phyloP scores from a whole-genome alignment of 2,329 filamentous ascomycete genomes.

The Ascochyta lentis region DNA sequence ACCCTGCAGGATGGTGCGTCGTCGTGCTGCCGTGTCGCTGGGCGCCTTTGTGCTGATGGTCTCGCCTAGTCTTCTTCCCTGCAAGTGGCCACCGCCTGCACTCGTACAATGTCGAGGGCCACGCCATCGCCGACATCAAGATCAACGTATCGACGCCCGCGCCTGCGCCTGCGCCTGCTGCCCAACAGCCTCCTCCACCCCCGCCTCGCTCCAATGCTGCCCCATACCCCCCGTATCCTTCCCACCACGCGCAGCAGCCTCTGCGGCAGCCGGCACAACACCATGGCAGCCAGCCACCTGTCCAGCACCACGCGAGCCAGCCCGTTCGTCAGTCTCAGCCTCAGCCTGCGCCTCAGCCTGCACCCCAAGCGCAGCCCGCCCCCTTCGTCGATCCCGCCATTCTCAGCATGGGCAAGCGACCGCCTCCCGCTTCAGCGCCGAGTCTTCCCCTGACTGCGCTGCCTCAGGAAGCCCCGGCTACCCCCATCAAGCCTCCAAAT shows the following conservation, averaged over 20 bases:
- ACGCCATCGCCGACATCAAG: constrained; percentile 65
- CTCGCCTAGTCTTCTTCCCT: constrained; percentile 57
- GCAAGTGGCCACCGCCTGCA: constrained; percentile 61
- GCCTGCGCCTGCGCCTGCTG: constrained; percentile 14
- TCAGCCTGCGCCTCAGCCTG: constrained; percentile 32
- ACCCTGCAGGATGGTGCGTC: constrained; percentile 72
- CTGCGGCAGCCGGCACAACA: constrained; percentile 15
- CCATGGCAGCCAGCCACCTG: constrained; percentile 21
- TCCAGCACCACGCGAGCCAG: constrained; percentile 10
- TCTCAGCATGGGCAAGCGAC: constrained; percentile 65
- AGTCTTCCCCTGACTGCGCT: constrained; percentile 28
- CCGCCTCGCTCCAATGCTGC: constrained; percentile 24
- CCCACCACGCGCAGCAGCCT: constrained; percentile 18
- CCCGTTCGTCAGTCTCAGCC: constrained; percentile 25
- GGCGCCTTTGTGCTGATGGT: neutral
- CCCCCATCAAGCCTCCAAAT: constrained; percentile 51
- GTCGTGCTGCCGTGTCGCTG: neutral
- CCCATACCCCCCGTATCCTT: constrained; percentile 31
- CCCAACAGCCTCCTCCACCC: constrained; percentile 16
- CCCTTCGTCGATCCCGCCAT: constrained; percentile 83
- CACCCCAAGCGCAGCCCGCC: constrained; percentile 44
- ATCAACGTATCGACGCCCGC: constrained; percentile 49
- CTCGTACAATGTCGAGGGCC: constrained; percentile 63
- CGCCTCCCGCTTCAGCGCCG: constrained; percentile 13
- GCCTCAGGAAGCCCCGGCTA: constrained; percentile 50